Evolutionary conservation across 768 basidiomycete genomes (phyloP), one percentile per base, ranked within the genome.

Genomic region (Phaeotremella fagi): DNA sequence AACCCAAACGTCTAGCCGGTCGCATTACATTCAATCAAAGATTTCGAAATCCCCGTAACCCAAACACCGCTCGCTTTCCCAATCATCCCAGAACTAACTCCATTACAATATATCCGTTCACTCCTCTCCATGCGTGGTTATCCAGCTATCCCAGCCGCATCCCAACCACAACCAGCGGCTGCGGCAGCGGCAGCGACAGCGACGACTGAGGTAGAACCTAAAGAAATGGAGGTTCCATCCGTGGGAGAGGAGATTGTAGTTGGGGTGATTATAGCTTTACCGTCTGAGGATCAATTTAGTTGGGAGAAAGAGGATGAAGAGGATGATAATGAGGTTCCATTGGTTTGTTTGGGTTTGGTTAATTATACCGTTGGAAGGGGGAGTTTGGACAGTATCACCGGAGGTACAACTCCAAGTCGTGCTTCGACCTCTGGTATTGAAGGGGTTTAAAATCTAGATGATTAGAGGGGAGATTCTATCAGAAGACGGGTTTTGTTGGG

Each of bases 181-280:
- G 24, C 45, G 14, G 15, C 12, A 46, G 9, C 25, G 18, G 14
- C 20, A 6, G 31, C 31, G 28, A 25, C 18, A 52, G 15, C 50
- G 38, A 23, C 15, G 44, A n/a, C 29, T 23, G 38, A 3, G 11
- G 45, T 35, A 29, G 22, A 41, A 18, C 20, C 37, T 1, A 36
- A 27, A 3, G 31, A 43, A 48, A 54, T 27, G 20, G 22, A 9
- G 27, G 22, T 60, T 12, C 61, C 61, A 4, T 25, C 44, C 7
- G 47, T 42, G 11, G 63, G 60, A 2, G 48, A 45, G 18, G 60
- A 68, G n/a, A 48, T 64, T 5, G 42, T 61, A 0, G 46, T 68
- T 16, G 66, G 66, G 1, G 63, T 68, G 20, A 52, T 68, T 52
- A 68, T 68, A 26, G 60, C 66, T 15, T 45, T 68, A 48, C 66